phyloP scores from a whole-genome alignment of 1,284 basidiomycete genomes.

The Microbotryum intermedium region DNA sequence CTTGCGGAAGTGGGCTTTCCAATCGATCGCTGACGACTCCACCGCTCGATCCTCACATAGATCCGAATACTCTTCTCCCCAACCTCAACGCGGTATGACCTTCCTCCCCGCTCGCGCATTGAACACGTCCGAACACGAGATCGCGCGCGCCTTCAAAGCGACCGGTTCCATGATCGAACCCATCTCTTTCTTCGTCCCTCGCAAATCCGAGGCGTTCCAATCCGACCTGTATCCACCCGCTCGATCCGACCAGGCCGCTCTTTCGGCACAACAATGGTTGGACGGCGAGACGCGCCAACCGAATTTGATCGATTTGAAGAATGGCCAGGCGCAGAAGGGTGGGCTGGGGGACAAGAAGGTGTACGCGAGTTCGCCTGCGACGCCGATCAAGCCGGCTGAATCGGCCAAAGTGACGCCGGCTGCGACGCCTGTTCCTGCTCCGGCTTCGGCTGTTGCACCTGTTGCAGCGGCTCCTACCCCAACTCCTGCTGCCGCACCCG shows the following conservation, averaged over 20 bases:
- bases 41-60: conserved; percentile 26
- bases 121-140: conserved; percentile 84
- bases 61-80: conserved; percentile 78
- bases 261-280: conserved; percentile 79
- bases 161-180: conserved; percentile 54
- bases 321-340: conserved; percentile 11
- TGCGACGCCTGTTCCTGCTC: conserved; percentile 12
- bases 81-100: conserved; percentile 91
- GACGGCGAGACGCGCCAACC: conserved; percentile 62
- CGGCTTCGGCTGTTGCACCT: conserved; percentile 21
- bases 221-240: conserved; percentile 92
- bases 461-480: conserved; percentile 19
- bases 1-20: too few relatives aligned
- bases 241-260: conserved; percentile 66
- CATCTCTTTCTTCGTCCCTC: conserved; percentile 85
- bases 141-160: conserved; percentile 83
- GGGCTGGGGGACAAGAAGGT: background rate
- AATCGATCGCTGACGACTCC: background rate
- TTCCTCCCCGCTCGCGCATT: conserved; percentile 87
- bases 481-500: conserved; percentile 7
- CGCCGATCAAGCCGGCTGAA: conserved; percentile 13
- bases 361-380: background rate
- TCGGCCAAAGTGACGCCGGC: conserved; percentile 1
- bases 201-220: conserved; percentile 83
- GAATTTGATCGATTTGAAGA: conserved; percentile 53